phyloP scores from a whole-genome alignment of 2,329 filamentous ascomycete species.

The Orbilia quercus region DNA sequence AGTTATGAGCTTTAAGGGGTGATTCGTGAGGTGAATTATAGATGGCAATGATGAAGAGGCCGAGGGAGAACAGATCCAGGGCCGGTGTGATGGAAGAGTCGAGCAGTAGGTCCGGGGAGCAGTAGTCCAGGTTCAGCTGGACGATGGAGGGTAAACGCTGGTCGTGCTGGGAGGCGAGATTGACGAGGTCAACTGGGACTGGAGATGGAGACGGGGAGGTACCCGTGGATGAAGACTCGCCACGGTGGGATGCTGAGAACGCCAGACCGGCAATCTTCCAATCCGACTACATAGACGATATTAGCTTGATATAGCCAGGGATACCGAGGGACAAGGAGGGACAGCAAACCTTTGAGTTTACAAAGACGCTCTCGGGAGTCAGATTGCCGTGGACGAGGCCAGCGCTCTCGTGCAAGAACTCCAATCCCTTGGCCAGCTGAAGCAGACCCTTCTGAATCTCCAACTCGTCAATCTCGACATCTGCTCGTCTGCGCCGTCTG shows the following conservation, averaged over 20 bases:
- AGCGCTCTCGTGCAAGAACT: conserved; percentile 95
- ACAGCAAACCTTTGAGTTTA: conserved; percentile 88
- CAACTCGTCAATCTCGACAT: conserved; percentile 93
- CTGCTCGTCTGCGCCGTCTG: conserved; percentile 73
- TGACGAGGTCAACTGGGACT: conserved; percentile 51
- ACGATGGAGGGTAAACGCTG: conserved; percentile 82
- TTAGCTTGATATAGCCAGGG: conserved; percentile 58
- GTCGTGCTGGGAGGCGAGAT: conserved; percentile 73
- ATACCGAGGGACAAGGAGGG: not conserved
- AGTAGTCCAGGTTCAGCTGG: conserved; percentile 91
- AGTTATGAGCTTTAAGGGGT: conserved; percentile 83
- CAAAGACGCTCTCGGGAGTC: conserved; percentile 89
- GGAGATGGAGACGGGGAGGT: conserved; percentile 74
- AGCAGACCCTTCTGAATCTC: conserved; percentile 97
- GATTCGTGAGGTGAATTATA: conserved; percentile 95
- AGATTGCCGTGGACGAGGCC: conserved; percentile 93
- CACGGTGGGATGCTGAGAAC: conserved; percentile 83
- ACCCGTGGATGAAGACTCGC: conserved; percentile 72
- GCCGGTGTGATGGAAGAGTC: conserved; percentile 86
- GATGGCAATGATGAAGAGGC: conserved; percentile 84
- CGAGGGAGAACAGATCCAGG: conserved; percentile 93
- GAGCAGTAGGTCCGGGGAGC: conserved; percentile 92
- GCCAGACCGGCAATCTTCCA: conserved; percentile 98
- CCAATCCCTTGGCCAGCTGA: conserved; percentile 91
- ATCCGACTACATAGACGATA: conserved; percentile 73